Conservation (phyloP, 306 rosid genomes). For the Prunus persica region Prunus_persica_NCBIv2 NC_034015.1:14560501-14561000, state of each 20-base stretch:
- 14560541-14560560: slow-evolving; percentile 3
- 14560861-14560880: slow-evolving; percentile 51
- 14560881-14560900: slow-evolving; percentile 25
- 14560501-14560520: background rate
- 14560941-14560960: background rate
- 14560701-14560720: slow-evolving; percentile 84
- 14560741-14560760: slow-evolving; percentile 24
- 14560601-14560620: background rate
- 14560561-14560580: slow-evolving; percentile 36
- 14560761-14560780: slow-evolving; percentile 57
- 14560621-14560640: slow-evolving; percentile 32
- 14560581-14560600: background rate
- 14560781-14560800: slow-evolving; percentile 34
- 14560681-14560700: slow-evolving; percentile 85
- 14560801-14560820: slow-evolving; percentile 34
- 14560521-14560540: background rate
- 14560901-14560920: background rate
- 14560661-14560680: slow-evolving; percentile 57
- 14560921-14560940: background rate
- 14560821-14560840: slow-evolving; percentile 45
- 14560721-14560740: slow-evolving; percentile 49
- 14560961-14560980: slow-evolving; percentile 17
- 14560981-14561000: background rate
- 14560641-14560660: slow-evolving; percentile 67
- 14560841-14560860: slow-evolving; percentile 53